These are phyloP conservation scores for Hansfordia pulvinata DNA, from an alignment of 2,329 filamentous ascomycete genomes.

Conservation along the genomic window DNA sequence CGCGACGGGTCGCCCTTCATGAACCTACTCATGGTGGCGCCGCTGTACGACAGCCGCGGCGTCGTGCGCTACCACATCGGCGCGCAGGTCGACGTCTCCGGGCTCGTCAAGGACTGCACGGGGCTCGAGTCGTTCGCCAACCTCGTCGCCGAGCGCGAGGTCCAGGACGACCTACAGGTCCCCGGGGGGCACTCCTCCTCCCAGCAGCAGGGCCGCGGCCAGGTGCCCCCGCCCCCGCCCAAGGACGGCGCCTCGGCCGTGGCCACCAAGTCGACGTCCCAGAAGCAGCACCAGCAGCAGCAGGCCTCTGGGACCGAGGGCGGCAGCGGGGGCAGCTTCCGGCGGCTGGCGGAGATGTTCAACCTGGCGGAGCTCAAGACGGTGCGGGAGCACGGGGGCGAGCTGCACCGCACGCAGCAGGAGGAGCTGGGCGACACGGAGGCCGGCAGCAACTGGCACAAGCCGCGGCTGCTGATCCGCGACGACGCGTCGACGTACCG, in stretches of 20 bases:
- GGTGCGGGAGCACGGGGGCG: constrained; percentile 48
- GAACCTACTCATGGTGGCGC: constrained; percentile 64
- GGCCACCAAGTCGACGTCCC: too few relatives aligned
- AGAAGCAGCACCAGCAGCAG: too few relatives aligned
- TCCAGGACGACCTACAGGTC: too few relatives aligned
- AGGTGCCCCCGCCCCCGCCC: too few relatives aligned
- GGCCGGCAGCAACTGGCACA: constrained; percentile 20
- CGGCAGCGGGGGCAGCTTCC: constrained; percentile 37
- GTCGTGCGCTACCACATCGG: constrained; percentile 55
- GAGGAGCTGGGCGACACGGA: constrained; percentile 25
- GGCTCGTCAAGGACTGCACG: constrained; percentile 50
- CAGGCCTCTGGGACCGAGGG: not conserved
- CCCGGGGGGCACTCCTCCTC: too few relatives aligned
- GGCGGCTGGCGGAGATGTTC: constrained; percentile 55
- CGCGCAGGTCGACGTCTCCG: constrained; percentile 58
- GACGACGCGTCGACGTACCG: constrained; percentile 16
- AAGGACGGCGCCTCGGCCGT: constrained; percentile 13
- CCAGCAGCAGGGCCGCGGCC: too few relatives aligned
- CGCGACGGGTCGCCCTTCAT: constrained; percentile 68
- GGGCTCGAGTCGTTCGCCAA: constrained; percentile 48
- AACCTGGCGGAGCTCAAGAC: constrained; percentile 53
- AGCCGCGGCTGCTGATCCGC: constrained; percentile 24
- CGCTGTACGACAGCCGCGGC: constrained; percentile 54
- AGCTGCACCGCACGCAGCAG: constrained; percentile 38
- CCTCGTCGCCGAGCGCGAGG: too few relatives aligned